phyloP scores from a whole-genome alignment of 2,329 filamentous ascomycete species.

The Grosmannia clavigera region DNA sequence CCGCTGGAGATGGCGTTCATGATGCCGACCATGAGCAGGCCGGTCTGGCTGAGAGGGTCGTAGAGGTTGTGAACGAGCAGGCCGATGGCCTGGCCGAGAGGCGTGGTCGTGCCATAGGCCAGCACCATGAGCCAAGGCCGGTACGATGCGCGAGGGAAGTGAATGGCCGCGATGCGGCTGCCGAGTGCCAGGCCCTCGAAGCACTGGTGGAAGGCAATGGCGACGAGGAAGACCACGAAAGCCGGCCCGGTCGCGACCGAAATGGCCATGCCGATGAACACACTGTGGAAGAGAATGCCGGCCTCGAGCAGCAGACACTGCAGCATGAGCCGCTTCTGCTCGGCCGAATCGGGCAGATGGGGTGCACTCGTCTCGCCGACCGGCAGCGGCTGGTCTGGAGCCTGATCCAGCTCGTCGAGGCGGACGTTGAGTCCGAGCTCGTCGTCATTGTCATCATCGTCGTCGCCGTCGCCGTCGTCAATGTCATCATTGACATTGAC shows the following conservation, averaged over 20 bases:
- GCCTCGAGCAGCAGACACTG: conserved; percentile 73
- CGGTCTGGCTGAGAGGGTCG: conserved; percentile 63
- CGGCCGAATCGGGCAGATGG: conserved; percentile 31
- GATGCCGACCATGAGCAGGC: conserved; percentile 69
- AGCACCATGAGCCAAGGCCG: conserved; percentile 78
- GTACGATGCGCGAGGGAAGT: conserved; percentile 59
- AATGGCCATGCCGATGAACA: conserved; percentile 81
- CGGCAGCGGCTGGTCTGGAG: conserved; percentile 2
- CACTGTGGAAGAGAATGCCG: conserved; percentile 72
- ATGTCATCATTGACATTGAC: background rate
- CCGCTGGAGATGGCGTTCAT: conserved; percentile 81
- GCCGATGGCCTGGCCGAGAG: conserved; percentile 73
- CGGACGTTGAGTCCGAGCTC: conserved; percentile 41
- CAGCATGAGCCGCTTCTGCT: conserved; percentile 54
- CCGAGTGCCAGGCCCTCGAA: conserved; percentile 83
- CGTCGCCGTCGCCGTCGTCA: conserved; percentile 12
- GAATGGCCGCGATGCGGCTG: conserved; percentile 70
- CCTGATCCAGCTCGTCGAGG: conserved; percentile 43
- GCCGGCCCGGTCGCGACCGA: conserved; percentile 69
- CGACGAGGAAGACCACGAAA: conserved; percentile 68
- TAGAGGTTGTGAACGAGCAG: conserved; percentile 67
- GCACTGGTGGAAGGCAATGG: conserved; percentile 75
- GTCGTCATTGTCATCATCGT: conserved; percentile 31
- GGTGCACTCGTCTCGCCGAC: conserved; percentile 14
- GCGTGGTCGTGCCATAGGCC: conserved; percentile 65